Evolutionary conservation across 139 green algal genomes (phyloP), one percentile per base, ranked within the genome.

Genomic region (Coelastrella sp.): DNA sequence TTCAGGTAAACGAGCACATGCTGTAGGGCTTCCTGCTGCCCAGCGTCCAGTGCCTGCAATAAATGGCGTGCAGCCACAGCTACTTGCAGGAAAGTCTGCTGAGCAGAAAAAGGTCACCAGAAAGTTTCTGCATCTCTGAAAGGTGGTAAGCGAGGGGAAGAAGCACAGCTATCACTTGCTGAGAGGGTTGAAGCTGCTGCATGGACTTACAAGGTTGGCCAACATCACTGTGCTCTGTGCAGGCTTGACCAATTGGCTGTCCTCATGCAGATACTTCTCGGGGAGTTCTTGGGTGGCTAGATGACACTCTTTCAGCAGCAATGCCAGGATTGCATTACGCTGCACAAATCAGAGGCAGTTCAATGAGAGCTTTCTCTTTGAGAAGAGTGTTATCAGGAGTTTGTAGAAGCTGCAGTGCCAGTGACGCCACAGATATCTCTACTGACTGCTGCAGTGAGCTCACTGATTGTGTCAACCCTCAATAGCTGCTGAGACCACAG

Each of bases 1-100:
- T 73, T 82, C 14, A 82, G 57, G n/a, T n/a, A 60, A 10, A 72
- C n/a, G 12, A 89, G 70, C 49, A 89, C 84, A 4, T 89, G 57
- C 70, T 70, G 70, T 22, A 59, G 11, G 11, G 24, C 22, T 6
- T 19, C 68, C 57, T 70, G 70, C 17, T 57, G 27, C 14, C 10
- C 22, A 6, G 1, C 56, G 12, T 89, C 70, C 8, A 63, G 63
- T 19, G 22, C 74, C 74, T 80, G n/a, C 60, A 82, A 17, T 27
- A 65, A 63, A 56, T 75, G 78, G 14, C 63, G 19, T 12, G 27
- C 35, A 49, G 35, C 35, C 35, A 49, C 35, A 49, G 35, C 35
- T 5, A 49, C 35, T 49, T 49, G 57, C n/a, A 85, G 22, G 14
- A 74, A 12, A 14, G 35, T 49, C 35, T 49, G 35, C 35, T 49